These are phyloP conservation scores for Steccherinum ochraceum DNA, from an alignment of 768 basidiomycete species.

Conservation along the genomic window DNA sequence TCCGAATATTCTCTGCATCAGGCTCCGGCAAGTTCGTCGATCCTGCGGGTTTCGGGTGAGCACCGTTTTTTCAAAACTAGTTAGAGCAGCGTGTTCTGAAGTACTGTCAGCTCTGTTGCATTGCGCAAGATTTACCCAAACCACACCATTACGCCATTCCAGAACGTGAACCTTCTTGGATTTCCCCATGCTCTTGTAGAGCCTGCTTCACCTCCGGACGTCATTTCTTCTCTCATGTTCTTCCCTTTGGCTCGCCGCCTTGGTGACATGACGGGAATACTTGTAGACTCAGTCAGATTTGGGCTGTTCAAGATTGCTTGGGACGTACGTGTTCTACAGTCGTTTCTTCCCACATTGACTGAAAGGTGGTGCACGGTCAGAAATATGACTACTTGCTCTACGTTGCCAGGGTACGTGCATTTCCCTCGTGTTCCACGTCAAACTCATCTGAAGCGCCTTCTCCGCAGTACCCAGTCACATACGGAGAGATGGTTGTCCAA, in stretches of 20 bases:
- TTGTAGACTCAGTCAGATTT: constrained; percentile 44
- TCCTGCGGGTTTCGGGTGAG: constrained; percentile 43
- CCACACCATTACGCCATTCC: constrained; percentile 51
- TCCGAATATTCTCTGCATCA: constrained; percentile 7
- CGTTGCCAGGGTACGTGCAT: constrained; percentile 38
- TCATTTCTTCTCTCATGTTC: constrained; percentile 46
- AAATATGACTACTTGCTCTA: constrained; percentile 52
- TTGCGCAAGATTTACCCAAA: constrained; percentile 56
- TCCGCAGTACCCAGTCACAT: constrained; percentile 24
- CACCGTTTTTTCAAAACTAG: too few relatives aligned
- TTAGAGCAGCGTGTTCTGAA: too few relatives aligned
- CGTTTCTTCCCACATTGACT: neutral
- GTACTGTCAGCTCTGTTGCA: constrained; percentile 36
- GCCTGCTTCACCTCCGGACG: constrained; percentile 41
- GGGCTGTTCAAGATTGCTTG: constrained; percentile 52
- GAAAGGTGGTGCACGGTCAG: too few relatives aligned
- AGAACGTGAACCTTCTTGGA: constrained; percentile 42
- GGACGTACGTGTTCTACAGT: constrained; percentile 37
- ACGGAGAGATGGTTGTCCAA: constrained; percentile 23
- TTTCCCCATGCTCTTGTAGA: constrained; percentile 44
- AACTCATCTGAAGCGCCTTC: neutral
- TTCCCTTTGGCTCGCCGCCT: constrained; percentile 36
- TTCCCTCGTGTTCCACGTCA: neutral
- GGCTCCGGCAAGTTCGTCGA: constrained; percentile 49
- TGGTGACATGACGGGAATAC: constrained; percentile 39